Evolutionary conservation across 78 protist species (phyloP).

Genomic region (Dictyostelium firmibasis): DNA sequence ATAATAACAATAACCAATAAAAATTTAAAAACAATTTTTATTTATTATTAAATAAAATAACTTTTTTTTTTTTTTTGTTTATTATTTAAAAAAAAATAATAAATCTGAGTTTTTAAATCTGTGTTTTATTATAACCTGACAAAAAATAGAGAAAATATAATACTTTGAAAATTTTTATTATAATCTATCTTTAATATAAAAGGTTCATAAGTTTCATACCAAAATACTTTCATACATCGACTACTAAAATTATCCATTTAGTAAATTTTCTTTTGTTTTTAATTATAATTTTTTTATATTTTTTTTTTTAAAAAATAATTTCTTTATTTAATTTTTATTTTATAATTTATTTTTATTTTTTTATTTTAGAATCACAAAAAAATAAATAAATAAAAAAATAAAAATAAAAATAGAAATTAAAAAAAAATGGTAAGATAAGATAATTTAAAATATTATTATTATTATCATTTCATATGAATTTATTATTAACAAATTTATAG

Average conservation of each 20-base stretch:
- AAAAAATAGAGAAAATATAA: background rate
- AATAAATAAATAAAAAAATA: background rate
- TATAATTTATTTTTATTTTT: background rate
- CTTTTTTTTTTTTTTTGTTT: too few species aligned
- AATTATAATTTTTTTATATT: background rate
- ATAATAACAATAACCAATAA: background rate
- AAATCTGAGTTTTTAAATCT: background rate
- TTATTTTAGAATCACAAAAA: too few species aligned
- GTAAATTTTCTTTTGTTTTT: background rate
- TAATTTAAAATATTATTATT: too few species aligned
- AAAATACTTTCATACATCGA: background rate
- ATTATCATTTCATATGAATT: background rate
- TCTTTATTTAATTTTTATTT: too few species aligned
- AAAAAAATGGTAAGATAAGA: background rate
- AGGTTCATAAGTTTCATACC: background rate
- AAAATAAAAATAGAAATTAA: background rate
- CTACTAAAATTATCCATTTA: background rate
- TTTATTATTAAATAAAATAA: too few species aligned
- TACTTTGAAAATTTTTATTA: too few species aligned
- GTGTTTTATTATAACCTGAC: background rate
- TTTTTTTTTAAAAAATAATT: too few species aligned
- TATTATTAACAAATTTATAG: background rate
- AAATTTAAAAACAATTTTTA: background rate
- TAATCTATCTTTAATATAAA: background rate
- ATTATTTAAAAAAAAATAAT: too few species aligned